Evolutionary conservation across 208 protist species (phyloP).

Genomic region (Leishmania tarentolae): DNA sequence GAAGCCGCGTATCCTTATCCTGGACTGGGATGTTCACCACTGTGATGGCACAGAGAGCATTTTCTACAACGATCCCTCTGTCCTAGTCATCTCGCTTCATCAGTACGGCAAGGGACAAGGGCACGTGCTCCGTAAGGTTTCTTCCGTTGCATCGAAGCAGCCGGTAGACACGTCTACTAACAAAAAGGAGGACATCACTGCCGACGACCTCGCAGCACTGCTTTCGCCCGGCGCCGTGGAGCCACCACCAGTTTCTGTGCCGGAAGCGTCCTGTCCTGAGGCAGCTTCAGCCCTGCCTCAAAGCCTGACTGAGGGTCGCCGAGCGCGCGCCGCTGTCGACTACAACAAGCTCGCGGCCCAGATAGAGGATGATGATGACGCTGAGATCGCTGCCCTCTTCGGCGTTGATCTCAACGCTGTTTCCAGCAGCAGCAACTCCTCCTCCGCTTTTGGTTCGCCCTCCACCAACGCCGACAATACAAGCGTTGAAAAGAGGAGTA

Average conservation of each 20-base stretch:
- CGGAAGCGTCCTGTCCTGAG: background rate
- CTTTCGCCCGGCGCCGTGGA: background rate
- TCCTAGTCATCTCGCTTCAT: constrained; percentile 95
- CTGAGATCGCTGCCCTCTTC: constrained; percentile 56
- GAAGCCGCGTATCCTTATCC: constrained; percentile 77
- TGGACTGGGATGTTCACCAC: constrained; percentile 97
- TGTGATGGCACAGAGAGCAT: constrained; percentile 95
- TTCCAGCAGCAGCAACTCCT: constrained; percentile 13
- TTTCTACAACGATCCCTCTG: constrained; percentile 90
- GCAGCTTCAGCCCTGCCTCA: background rate
- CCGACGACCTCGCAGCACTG: background rate
- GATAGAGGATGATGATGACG: constrained; percentile 45
- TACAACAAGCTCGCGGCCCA: constrained; percentile 66
- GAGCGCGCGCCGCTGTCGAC: constrained; percentile 50
- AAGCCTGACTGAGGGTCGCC: background rate
- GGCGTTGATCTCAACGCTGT: constrained; percentile 30
- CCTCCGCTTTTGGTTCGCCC: background rate
- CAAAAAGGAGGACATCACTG: constrained; percentile 29
- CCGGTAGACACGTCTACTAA: constrained; percentile 21
- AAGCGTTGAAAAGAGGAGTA: background rate
- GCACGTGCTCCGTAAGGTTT: constrained; percentile 67
- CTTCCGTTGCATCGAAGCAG: constrained; percentile 1
- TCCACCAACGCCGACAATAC: background rate
- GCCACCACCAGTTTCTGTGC: background rate
- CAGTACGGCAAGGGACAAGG: constrained; percentile 74